Base-by-base conservation (phyloP, 1,139 yeast genomes). In the Saccharomyces hybrid region DNA sequence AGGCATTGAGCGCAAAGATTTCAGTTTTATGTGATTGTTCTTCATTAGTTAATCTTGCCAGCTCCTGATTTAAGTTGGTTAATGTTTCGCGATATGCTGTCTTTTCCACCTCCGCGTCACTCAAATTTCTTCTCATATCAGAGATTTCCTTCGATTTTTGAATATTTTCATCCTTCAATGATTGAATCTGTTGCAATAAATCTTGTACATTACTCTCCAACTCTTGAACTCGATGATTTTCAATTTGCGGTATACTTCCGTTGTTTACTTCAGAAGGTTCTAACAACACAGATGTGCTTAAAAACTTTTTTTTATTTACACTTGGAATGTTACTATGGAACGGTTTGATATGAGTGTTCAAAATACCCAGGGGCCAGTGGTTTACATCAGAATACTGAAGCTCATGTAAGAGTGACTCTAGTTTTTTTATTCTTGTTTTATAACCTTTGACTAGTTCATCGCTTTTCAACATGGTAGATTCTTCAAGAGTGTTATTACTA, bases 321-420 rank as follows among this genome's bases (percentile, higher is more conserved):
- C 62, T 50, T 1, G 61, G 50, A 7, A 56, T 52, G 41, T 57
- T 59, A 38, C 59, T 54, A 26, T 56, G 63, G 42, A 65, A 60
- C 5, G 44, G 44, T 8, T 16, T 38, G 11, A 38, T 11, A 9
- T 38, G 44, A 11, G 44, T 20, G 14, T 63, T 59, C 31, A 67
- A 49, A 4, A 67, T 53, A 2, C 67, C 68, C 7, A 73, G 60
- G 1, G 87, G 86, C 87, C 87, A 82, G 44, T 75, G 77, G n/a
- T 77, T 74, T 30, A 82, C 72, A 56, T 81, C 79, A 52, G 79
- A 78, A 63, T 78, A 82, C 58, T 80, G 86, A 50, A 80, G 83
- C 61, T 84, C 88, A 64, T 85, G 90, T 13, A 86, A 68, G 31
- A 85, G 69, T 55, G 78, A 81, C 62, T 86, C 95, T 50, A 86